Conservation (phyloP, 306 rosid species). For the cucumber (Cucumis sativus) region DNA sequence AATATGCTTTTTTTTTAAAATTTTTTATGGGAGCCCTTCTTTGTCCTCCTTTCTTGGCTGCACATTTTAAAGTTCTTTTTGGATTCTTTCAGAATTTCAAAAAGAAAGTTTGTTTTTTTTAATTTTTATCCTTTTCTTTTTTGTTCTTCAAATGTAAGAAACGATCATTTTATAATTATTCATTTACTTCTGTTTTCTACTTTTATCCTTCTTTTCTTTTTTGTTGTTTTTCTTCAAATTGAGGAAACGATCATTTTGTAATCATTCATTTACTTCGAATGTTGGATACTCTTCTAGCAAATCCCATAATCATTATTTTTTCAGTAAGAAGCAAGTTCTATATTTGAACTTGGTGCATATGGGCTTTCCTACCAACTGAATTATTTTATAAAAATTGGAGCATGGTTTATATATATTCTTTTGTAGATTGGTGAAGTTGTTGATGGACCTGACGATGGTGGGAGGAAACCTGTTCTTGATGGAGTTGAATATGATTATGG, state of each 20-base stretch:
- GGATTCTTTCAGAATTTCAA: background rate
- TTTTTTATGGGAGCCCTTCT: background rate
- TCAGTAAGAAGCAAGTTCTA: background rate
- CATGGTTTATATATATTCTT: background rate
- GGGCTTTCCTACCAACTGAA: background rate
- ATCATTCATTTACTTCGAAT: background rate
- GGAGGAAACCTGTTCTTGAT: slow-evolving; percentile 46
- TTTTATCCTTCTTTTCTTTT: too few relatives aligned
- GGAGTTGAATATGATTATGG: slow-evolving; percentile 85
- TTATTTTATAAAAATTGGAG: background rate
- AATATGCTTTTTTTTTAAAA: background rate
- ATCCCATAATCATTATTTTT: background rate
- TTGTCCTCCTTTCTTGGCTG: background rate
- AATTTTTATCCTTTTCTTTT: too few relatives aligned
- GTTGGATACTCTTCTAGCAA: background rate
- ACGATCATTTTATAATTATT: background rate
- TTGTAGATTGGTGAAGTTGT: slow-evolving; percentile 93
- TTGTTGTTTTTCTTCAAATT: background rate
- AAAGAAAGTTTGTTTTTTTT: background rate
- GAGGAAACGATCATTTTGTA: background rate
- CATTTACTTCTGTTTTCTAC: background rate
- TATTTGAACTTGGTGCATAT: background rate
- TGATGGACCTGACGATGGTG: slow-evolving; percentile 74
- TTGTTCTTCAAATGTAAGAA: background rate
- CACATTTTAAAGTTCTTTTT: background rate